Evolutionary conservation across 2,329 filamentous ascomycete species (phyloP).

Genomic region (Fusarium nelsonii): DNA sequence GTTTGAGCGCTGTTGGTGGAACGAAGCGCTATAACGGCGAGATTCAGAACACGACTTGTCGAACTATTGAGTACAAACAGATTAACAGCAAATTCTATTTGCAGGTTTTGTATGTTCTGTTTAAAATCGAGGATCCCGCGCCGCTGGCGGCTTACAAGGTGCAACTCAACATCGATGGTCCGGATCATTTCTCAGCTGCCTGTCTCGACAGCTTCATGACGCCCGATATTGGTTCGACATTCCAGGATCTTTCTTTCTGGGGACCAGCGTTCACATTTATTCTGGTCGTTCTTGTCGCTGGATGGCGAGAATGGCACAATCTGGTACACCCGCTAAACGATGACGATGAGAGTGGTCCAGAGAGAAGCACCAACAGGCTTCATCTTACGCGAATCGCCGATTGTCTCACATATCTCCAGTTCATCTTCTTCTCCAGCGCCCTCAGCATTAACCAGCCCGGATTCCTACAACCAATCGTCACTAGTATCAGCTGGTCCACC

Average conservation of each 20-base stretch:
- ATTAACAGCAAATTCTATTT: neutral
- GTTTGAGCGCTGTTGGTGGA: constrained; percentile 35
- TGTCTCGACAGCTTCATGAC: constrained; percentile 38
- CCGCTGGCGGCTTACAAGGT: constrained; percentile 38
- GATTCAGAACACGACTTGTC: constrained; percentile 38
- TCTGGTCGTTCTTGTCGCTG: constrained; percentile 36
- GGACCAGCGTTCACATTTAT: constrained; percentile 20
- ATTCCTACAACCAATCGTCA: constrained; percentile 77
- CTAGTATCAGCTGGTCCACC: constrained; percentile 74
- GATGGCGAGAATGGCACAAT: constrained; percentile 30
- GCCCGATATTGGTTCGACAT: constrained; percentile 27
- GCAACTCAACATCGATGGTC: constrained; percentile 29
- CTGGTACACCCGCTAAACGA: constrained; percentile 17
- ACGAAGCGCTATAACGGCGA: constrained; percentile 29
- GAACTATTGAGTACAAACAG: neutral
- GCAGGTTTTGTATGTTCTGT: constrained; percentile 7
- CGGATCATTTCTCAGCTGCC: constrained; percentile 26
- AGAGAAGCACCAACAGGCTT: constrained; percentile 9
- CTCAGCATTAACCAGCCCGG: constrained; percentile 80
- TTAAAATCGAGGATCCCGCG: constrained; percentile 49
- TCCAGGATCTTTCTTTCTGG: constrained; percentile 28
- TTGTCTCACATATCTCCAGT: constrained; percentile 82
- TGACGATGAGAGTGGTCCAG: constrained; percentile 17
- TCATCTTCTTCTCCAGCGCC: constrained; percentile 76
- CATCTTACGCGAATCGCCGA: constrained; percentile 54